Percentiles rank a stretch among this genome's conserved stretches.
Evolutionary conservation across 2,329 filamentous ascomycete genomes (phyloP).

Genomic region (Neopestalotiopsis clavispora): DNA sequence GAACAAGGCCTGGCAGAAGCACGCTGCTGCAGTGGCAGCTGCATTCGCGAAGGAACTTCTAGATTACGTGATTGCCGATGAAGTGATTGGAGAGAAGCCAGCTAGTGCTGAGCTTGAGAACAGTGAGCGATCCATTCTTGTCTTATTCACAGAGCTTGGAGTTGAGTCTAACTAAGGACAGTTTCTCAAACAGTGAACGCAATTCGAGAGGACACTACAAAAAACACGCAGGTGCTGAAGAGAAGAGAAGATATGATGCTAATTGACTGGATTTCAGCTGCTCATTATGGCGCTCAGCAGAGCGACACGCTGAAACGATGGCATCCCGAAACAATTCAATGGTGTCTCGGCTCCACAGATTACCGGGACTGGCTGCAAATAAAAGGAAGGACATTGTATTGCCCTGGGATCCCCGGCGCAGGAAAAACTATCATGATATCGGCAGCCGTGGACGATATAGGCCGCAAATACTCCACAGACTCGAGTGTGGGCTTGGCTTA

Average conservation of each 20-base stretch:
- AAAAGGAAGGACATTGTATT: conserved; percentile 43
- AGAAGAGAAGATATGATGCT: no score
- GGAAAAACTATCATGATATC: conserved; percentile 57
- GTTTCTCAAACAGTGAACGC: no score
- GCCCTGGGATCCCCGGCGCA: conserved; percentile 50
- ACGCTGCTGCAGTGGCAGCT: conserved; percentile 26
- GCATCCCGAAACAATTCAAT: conserved; percentile 47
- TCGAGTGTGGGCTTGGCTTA: conserved; percentile 43
- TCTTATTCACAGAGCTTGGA: no score
- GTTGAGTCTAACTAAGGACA: no score
- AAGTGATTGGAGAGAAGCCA: neutral
- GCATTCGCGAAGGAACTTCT: conserved; percentile 27
- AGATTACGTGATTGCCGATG: neutral
- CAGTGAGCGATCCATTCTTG: no score
- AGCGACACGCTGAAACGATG: conserved; percentile 39
- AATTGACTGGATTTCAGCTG: conserved; percentile 45
- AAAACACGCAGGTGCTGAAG: no score
- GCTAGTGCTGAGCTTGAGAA: no score
- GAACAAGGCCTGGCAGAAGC: conserved; percentile 29
- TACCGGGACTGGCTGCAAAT: conserved; percentile 37
- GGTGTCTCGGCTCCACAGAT: conserved; percentile 45
- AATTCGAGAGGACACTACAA: no score
- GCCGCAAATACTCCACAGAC: no score
- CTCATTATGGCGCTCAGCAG: conserved; percentile 43
- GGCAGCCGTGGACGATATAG: no score